Evolutionary conservation across 768 basidiomycete species (phyloP), one percentile per base, ranked within the genome.

Genomic region (Dioszegia aurantiaca): DNA sequence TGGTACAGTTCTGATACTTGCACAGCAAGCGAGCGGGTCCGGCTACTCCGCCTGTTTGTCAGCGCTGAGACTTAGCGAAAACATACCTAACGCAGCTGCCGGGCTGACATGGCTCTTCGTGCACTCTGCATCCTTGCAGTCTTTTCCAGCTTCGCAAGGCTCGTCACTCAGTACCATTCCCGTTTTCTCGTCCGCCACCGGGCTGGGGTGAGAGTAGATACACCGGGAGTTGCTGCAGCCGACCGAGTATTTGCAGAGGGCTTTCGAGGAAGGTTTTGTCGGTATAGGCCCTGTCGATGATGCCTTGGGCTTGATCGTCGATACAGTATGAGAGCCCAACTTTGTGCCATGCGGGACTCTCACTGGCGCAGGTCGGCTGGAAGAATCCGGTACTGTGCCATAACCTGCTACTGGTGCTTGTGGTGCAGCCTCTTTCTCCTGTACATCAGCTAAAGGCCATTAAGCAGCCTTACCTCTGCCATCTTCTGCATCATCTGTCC

Each of bases 111-210:
- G 92, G 23, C 85, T 85, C 74, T 90, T 90, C 57, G 87, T 84
- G 75, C 92, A 97, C 77, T 97, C 94, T 73, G 89, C 86, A 77
- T 99, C 91, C 70, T 88, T 86, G 77, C 95, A 99, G 44, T 87
- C 80, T 72, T 86, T 87, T 17, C 89, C 89, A 47, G 86, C 84
- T 68, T 92, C 89, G 76, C 95, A 99, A 19, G 90, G 81, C 57
- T 98, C 94, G 57, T 89, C 91, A 67, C 89, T 94, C 56, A 99
- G 81, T 1, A 98, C 95, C 62, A 99, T 83, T 9, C 93, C 95
- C 68, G 88, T 92, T 78, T 94, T 91, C 30, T 87, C 82, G 17
- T 94, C 95, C 5, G 95, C 93, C 2, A 92, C 90, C n/a, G 95
- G 95, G 9, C 89, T 91, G 4, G 95, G 93, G 76, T 99, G 95